Evolutionary conservation across 495 filamentous ascomycete species (phyloP).

Genomic region (Darksidea phi): DNA sequence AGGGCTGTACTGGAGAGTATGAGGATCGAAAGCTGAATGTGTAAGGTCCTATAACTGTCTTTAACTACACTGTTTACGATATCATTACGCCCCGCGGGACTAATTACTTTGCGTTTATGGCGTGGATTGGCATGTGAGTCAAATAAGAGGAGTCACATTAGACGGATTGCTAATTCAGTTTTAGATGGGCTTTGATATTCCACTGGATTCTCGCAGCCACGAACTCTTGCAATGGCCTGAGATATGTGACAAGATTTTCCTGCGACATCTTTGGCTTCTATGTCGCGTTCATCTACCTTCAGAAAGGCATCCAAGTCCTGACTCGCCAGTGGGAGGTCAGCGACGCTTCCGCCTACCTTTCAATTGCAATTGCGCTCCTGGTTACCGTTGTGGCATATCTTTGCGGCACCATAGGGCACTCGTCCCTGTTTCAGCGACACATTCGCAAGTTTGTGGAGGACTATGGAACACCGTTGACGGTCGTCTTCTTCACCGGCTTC

Average conservation of each 20-base stretch:
- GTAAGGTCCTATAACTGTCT: slow-evolving; percentile 41
- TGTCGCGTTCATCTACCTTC: slow-evolving; percentile 51
- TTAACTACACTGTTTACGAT: slow-evolving; percentile 52
- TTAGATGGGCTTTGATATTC: slow-evolving; percentile 47
- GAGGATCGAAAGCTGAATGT: not conserved
- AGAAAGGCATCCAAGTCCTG: slow-evolving; percentile 40
- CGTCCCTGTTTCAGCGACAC: slow-evolving; percentile 38
- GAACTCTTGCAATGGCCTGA: slow-evolving; percentile 47
- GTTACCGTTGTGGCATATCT: slow-evolving; percentile 43
- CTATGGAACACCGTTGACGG: slow-evolving; percentile 59
- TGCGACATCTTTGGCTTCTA: slow-evolving; percentile 50
- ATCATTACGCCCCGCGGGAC: slow-evolving; percentile 43
- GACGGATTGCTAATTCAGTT: slow-evolving; percentile 44
- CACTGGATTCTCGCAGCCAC: slow-evolving; percentile 46
- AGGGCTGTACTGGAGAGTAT: slow-evolving; percentile 16
- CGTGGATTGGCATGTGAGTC: slow-evolving; percentile 42
- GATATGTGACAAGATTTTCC: slow-evolving; percentile 49
- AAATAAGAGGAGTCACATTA: not conserved
- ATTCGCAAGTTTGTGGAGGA: slow-evolving; percentile 45
- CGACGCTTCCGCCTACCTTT: slow-evolving; percentile 41
- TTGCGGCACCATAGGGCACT: slow-evolving; percentile 42
- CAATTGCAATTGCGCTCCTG: slow-evolving; percentile 43
- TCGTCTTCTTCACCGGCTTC: slow-evolving; percentile 87
- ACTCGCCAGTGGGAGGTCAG: slow-evolving; percentile 37
- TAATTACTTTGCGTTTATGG: slow-evolving; percentile 44